Base-by-base conservation (phyloP, 2,329 filamentous ascomycete genomes). In the Trichoderma cornu-damae region DNA sequence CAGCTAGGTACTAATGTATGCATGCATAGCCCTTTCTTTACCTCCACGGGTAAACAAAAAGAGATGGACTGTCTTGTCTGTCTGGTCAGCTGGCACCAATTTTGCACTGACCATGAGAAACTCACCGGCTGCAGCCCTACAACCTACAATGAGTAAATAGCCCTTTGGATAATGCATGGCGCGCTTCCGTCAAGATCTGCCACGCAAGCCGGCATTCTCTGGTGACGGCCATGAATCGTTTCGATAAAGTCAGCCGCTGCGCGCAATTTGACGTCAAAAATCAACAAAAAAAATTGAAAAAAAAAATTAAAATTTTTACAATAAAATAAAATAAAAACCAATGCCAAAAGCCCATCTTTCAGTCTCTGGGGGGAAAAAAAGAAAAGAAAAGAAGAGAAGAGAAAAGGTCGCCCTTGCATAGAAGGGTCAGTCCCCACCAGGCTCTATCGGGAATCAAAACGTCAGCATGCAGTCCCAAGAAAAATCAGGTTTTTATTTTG, bases 61-160 rank as follows among this genome's bases (percentile, higher is more conserved):
- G 16, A 12, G 18, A 50, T 34, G 18, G 35, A 38, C n/a, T 42
- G 4, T 28, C 2, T n/a, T n/a, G n/a, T n/a, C n/a, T n/a, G n/a
- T n/a, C n/a, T n/a, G n/a, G n/a, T n/a, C n/a, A 35, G 14, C 16
- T 44, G 30, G 47, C 26, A 42, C 40, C 42, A 34, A 14, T 37
- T n/a, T n/a, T n/a, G 12, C 32, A 9, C 40, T 24, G 38, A 22
- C 30, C 32, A 37, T 22, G 16, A 28, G 1, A n/a, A 9, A 16
- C 34, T 57, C 37, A 43, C 28, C 46, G 30, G 30, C 37, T 57
- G 46, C 47, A 37, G 47, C 40, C 38, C 38, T 34, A 43, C n/a
- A n/a, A n/a, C n/a, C n/a, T n/a, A n/a, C n/a, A 38, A 57, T 46
- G 38, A 32, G 49, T 26, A 42, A 26, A 20, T 37, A 14, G 9